Evolutionary conservation across 2,329 filamentous ascomycete species (phyloP).

Genomic region (Stagonosporopsis rhizophila): DNA sequence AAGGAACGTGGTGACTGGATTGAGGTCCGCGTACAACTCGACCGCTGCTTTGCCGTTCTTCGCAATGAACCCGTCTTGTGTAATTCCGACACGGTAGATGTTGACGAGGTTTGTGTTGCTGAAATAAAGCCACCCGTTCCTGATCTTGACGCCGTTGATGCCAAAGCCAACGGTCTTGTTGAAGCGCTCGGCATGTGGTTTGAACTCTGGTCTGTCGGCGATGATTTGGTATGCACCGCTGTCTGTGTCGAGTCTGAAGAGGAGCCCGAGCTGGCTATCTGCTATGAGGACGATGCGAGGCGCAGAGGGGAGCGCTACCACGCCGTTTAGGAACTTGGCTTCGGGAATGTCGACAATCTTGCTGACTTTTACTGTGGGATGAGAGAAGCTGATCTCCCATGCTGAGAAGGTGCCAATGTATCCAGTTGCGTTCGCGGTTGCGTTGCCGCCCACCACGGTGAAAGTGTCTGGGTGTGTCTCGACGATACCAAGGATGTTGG

Average conservation of each 20-base stretch:
- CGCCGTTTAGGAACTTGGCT: conserved; percentile 17
- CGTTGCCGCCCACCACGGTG: conserved; percentile 17
- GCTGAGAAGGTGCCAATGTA: conserved; percentile 16
- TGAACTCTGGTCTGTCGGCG: conserved; percentile 15
- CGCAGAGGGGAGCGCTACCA: neutral
- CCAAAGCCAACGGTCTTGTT: conserved; percentile 17
- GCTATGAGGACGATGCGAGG: conserved; percentile 6
- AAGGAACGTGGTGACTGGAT: conserved; percentile 5
- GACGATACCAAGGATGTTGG: conserved; percentile 17
- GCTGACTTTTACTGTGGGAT: neutral
- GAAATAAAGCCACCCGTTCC: conserved; percentile 10
- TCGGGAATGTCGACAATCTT: conserved; percentile 17
- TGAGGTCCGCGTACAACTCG: conserved; percentile 14
- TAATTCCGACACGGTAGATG: conserved; percentile 11
- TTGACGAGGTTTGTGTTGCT: conserved; percentile 16
- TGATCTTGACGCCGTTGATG: conserved; percentile 16
- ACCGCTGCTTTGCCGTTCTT: conserved; percentile 4
- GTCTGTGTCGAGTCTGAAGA: conserved; percentile 14
- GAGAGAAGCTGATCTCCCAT: conserved; percentile 11
- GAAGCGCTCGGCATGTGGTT: conserved; percentile 10
- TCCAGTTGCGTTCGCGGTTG: conserved; percentile 12
- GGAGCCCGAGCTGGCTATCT: conserved; percentile 11
- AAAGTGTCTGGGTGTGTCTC: conserved; percentile 18
- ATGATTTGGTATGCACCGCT: conserved; percentile 9
- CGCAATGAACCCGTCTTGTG: conserved; percentile 11